phyloP scores from a whole-genome alignment of 2,329 filamentous ascomycete species.

The Massarina eburnea region DNA sequence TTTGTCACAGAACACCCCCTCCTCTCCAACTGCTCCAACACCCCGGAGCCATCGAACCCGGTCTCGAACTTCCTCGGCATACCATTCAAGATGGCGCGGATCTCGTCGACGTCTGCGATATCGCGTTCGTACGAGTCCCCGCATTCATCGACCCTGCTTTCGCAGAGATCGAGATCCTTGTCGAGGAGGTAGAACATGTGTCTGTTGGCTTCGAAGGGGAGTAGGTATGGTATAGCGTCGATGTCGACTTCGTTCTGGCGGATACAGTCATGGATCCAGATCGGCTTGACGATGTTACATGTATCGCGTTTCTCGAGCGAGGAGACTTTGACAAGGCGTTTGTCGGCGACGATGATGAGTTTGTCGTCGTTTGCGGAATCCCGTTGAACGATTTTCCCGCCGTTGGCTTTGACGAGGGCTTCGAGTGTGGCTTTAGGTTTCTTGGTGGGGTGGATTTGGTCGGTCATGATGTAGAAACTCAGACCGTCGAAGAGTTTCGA shows the following conservation, averaged over 20 bases:
- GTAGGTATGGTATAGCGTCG: constrained; percentile 56
- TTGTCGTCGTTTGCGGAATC: constrained; percentile 58
- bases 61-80: constrained; percentile 38
- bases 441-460: constrained; percentile 68
- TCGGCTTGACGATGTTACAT: constrained; percentile 73
- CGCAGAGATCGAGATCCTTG: constrained; percentile 56
- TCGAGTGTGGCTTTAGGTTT: constrained; percentile 80
- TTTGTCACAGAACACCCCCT: constrained; percentile 25
- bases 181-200: constrained; percentile 74
- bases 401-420: constrained; percentile 77
- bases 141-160: constrained; percentile 70
- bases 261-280: constrained; percentile 84
- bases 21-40: constrained; percentile 31
- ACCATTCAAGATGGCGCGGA: constrained; percentile 49
- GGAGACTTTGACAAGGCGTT: constrained; percentile 77
- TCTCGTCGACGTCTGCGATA: constrained; percentile 60
- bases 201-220: constrained; percentile 64
- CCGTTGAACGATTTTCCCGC: constrained; percentile 76
- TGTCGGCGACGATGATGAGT: constrained; percentile 78
- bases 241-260: constrained; percentile 58
- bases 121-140: constrained; percentile 84
- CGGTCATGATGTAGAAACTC: constrained; percentile 82
- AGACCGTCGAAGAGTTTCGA: constrained; percentile 73
- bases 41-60: constrained; percentile 18
- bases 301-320: constrained; percentile 74